A percentile compares a stretch with the other conserved stretches of the same genome.
Evolutionary conservation across 805 yeast genomes (phyloP).

Genomic region (Sugiyamaella floridensis): DNA sequence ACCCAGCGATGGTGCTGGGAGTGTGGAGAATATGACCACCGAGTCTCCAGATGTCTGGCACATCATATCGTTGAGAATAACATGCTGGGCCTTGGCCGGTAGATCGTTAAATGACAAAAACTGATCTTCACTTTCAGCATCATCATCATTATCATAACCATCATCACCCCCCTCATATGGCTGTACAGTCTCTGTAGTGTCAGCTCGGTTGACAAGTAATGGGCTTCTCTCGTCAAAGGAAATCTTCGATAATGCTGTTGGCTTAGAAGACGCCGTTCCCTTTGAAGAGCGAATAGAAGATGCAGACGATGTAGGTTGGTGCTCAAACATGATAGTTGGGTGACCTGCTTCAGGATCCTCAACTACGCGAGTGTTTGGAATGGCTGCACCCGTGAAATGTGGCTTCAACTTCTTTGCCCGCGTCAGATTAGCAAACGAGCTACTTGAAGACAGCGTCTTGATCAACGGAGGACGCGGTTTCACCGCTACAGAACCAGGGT

Average conservation of each 20-base stretch:
- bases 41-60: slow-evolving; percentile 51
- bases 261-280: background rate
- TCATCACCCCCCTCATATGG: background rate
- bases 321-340: slow-evolving; percentile 25
- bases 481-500: background rate
- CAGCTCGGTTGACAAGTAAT: slow-evolving; percentile 1
- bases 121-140: background rate
- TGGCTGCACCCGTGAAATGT: slow-evolving; percentile 28
- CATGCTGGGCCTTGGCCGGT: slow-evolving; percentile 88
- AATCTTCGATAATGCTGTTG: slow-evolving; percentile 1
- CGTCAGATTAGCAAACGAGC: background rate
- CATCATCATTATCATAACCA: background rate
- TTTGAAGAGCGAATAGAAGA: slow-evolving; percentile 2
- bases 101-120: slow-evolving; percentile 64
- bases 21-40: slow-evolving; percentile 75
- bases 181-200: background rate
- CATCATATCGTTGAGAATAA: slow-evolving; percentile 85
- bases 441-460: slow-evolving; percentile 16
- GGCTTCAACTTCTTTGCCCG: slow-evolving; percentile 24
- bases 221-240: slow-evolving; percentile 13
- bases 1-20: slow-evolving; percentile 83
- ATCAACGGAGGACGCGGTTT: slow-evolving; percentile 18
- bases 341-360: slow-evolving; percentile 26
- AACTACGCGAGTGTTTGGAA: slow-evolving; percentile 27
- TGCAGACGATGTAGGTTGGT: slow-evolving; percentile 4